Evolutionary conservation across 139 green algal genomes (phyloP).

Genomic region (Mychonastes homosphaera): DNA sequence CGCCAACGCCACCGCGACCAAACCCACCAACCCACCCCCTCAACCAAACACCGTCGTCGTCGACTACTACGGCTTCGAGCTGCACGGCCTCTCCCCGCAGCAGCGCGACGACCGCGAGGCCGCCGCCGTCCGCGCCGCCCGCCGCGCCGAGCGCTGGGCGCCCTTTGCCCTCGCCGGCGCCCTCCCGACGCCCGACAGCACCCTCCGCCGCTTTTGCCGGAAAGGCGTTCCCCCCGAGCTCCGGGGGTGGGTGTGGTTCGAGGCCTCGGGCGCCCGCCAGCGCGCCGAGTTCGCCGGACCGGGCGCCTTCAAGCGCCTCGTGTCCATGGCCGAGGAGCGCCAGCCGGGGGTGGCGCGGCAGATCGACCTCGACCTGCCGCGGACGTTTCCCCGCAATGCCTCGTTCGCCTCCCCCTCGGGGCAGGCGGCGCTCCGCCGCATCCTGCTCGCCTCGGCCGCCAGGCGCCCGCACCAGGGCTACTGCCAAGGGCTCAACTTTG

Average conservation of each 20-base stretch:
- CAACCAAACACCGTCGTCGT: not conserved
- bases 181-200: not conserved
- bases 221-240: constrained; percentile 42
- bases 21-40: not conserved
- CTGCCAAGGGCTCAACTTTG: constrained; percentile 41
- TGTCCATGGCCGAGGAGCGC: constrained; percentile 22
- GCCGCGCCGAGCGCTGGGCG: constrained; percentile 22
- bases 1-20: not conserved
- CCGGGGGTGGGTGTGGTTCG: constrained; percentile 46
- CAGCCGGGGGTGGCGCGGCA: constrained; percentile 30
- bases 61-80: constrained; percentile 39
- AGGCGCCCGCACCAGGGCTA: constrained; percentile 37
- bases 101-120: constrained; percentile 19
- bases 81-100: constrained; percentile 13
- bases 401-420: constrained; percentile 47
- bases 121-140: constrained; percentile 17
- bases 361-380: constrained; percentile 70
- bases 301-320: constrained; percentile 33
- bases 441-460: constrained; percentile 58
- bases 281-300: constrained; percentile 2
- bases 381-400: constrained; percentile 59
- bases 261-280: constrained; percentile 41
- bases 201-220: not conserved
- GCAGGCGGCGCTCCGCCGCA: constrained; percentile 42
- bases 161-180: not conserved